These are phyloP conservation scores for Peniophora sp. DNA, from an alignment of 1,284 basidiomycete genomes.

Conservation along the genomic window DNA sequence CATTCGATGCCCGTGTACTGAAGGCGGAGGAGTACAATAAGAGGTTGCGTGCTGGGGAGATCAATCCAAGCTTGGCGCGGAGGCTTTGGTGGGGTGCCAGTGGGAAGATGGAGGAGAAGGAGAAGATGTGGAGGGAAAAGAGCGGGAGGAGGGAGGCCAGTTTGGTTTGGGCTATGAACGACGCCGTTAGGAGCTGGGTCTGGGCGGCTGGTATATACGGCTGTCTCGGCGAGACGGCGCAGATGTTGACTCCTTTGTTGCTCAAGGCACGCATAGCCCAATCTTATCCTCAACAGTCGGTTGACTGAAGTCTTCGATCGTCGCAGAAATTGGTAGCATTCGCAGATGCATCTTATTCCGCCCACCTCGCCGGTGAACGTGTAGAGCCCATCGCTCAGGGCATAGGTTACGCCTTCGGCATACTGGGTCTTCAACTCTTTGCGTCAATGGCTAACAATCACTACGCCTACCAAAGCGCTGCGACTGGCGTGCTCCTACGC, in stretches of 20 bases:
- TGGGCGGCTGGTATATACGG: slow-evolving; percentile 79
- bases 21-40: slow-evolving; percentile 66
- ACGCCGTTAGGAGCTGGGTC: slow-evolving; percentile 77
- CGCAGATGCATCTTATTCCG: slow-evolving; percentile 54
- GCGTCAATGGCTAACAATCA: slow-evolving; percentile 70
- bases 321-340: slow-evolving; percentile 69
- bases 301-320: neutral
- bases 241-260: slow-evolving; percentile 70
- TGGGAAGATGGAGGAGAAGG: slow-evolving; percentile 35
- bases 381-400: slow-evolving; percentile 62
- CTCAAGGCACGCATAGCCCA: slow-evolving; percentile 44
- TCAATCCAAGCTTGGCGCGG: slow-evolving; percentile 43
- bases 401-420: slow-evolving; percentile 65
- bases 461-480: slow-evolving; percentile 70
- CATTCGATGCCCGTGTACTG: slow-evolving; percentile 55
- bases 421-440: slow-evolving; percentile 66
- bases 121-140: slow-evolving; percentile 57
- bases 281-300: too few relatives aligned
- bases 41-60: slow-evolving; percentile 54
- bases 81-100: slow-evolving; percentile 53
- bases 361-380: slow-evolving; percentile 35
- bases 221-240: slow-evolving; percentile 63
- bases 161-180: slow-evolving; percentile 70
- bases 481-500: slow-evolving; percentile 75
- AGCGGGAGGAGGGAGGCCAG: slow-evolving; percentile 63